These are phyloP conservation scores for Pseudogymnoascus sp. DNA, from an alignment of 2,329 filamentous ascomycete species.

Conservation along the genomic window DNA sequence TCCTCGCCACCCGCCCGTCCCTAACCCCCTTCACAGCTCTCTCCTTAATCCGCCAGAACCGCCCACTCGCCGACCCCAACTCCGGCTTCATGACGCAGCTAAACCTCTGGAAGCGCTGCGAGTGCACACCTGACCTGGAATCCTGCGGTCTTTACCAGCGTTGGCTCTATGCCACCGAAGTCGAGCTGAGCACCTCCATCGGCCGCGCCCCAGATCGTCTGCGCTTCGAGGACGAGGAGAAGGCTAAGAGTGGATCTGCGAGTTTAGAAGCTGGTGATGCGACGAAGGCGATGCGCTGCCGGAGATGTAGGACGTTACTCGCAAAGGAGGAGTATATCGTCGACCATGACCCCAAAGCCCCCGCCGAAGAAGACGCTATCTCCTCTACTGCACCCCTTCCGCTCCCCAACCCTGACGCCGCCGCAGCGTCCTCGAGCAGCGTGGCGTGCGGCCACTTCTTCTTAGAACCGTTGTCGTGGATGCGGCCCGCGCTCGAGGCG, in stretches of 20 bases:
- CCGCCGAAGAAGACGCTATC: conserved; percentile 18
- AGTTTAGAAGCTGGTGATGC: conserved; percentile 16
- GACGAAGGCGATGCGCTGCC: conserved; percentile 64
- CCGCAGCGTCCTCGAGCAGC: conserved; percentile 25
- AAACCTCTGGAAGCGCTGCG: conserved; percentile 80
- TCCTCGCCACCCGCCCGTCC: conserved; percentile 61
- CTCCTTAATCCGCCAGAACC: conserved; percentile 57
- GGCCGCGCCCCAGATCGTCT: conserved; percentile 75
- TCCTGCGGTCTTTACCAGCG: conserved; percentile 72
- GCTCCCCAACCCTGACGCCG: conserved; percentile 20
- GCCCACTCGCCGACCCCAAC: conserved; percentile 82
- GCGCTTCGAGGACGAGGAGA: conserved; percentile 70
- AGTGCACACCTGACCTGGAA: conserved; percentile 63
- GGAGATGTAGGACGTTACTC: conserved; percentile 63
- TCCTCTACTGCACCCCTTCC: conserved; percentile 15
- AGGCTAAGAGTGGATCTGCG: conserved; percentile 22
- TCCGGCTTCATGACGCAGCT: conserved; percentile 86
- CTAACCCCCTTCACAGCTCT: conserved; percentile 50
- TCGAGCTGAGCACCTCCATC: conserved; percentile 61
- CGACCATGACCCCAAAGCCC: conserved; percentile 39
- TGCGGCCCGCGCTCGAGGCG: conserved; percentile 74
- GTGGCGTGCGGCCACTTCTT: conserved; percentile 73
- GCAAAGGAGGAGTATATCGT: conserved; percentile 40
- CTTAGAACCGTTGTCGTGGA: conserved; percentile 89
- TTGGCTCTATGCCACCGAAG: conserved; percentile 60